These are phyloP conservation scores for Aspergillus mulundensis DNA, from an alignment of 495 filamentous ascomycete genomes.

Conservation along the genomic window DNA sequence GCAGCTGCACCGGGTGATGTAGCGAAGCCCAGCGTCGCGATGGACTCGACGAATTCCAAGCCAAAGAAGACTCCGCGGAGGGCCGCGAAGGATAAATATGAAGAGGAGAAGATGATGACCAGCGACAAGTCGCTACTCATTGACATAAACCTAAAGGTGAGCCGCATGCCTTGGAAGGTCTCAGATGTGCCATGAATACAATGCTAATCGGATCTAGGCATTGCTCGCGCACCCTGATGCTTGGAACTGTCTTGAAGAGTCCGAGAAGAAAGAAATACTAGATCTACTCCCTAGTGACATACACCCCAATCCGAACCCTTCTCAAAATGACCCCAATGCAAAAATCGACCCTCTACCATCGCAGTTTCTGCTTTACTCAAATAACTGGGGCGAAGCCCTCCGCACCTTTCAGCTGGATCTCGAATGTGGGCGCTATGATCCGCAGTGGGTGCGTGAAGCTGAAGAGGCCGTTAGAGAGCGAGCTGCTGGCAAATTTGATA, in stretches of 20 bases:
- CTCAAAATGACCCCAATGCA: constrained; percentile 25
- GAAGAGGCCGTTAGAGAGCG: constrained; percentile 58
- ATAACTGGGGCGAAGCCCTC: constrained; percentile 45
- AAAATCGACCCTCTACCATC: constrained; percentile 40
- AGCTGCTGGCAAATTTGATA: constrained; percentile 63
- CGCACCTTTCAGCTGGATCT: constrained; percentile 60
- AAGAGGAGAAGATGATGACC: constrained; percentile 51
- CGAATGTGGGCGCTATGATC: constrained; percentile 55
- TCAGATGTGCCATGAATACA: not conserved
- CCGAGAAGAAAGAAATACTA: constrained; percentile 54
- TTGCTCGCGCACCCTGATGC: constrained; percentile 52
- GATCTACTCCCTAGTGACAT: constrained; percentile 51
- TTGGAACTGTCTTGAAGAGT: constrained; percentile 54
- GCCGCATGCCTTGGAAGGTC: constrained; percentile 15
- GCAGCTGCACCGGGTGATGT: constrained; percentile 17
- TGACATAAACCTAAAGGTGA: constrained; percentile 53
- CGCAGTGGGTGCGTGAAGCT: constrained; percentile 64
- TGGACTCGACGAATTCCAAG: constrained; percentile 21
- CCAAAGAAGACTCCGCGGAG: constrained; percentile 35
- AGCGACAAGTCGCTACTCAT: constrained; percentile 53
- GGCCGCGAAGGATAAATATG: constrained; percentile 34
- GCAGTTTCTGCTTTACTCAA: constrained; percentile 47
- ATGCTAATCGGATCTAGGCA: constrained; percentile 34
- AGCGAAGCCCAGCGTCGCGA: constrained; percentile 18
- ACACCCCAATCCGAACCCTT: constrained; percentile 33